Conservation (phyloP, 805 yeast genomes). For the Suhomyces sp. region DNA sequence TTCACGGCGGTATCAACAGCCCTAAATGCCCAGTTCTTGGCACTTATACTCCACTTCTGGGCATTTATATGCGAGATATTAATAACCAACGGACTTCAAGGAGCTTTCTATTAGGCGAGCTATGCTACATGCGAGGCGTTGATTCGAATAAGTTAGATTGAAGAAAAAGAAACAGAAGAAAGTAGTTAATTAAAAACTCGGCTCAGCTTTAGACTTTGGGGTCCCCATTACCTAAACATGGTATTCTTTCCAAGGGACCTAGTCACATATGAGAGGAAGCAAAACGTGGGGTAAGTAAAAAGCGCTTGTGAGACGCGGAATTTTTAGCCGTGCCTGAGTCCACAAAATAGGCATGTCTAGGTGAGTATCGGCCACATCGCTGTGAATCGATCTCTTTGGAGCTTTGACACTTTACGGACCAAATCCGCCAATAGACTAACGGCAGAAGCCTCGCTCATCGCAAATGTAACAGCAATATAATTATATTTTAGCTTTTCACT, state of each 20-base stretch:
- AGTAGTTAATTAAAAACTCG: neutral
- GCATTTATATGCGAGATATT: neutral
- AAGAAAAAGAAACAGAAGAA: neutral
- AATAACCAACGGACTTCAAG: too few species aligned
- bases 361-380: neutral
- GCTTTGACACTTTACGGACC: neutral
- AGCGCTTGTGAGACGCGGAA: neutral
- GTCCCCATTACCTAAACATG: neutral
- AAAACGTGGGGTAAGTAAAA: neutral
- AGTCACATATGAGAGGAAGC: neutral
- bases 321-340: neutral
- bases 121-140: too few species aligned
- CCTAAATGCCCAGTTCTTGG: neutral
- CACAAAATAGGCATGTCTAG: neutral
- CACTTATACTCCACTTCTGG: neutral
- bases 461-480: neutral
- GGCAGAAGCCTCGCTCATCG: neutral
- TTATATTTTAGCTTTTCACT: neutral
- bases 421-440: neutral
- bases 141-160: too few species aligned
- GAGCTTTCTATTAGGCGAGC: too few species aligned
- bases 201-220: neutral
- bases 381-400: neutral
- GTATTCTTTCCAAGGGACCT: neutral
- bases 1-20: neutral